Evolutionary conservation across 495 filamentous ascomycete genomes (phyloP).

Genomic region (Articulospora tetracladia): DNA sequence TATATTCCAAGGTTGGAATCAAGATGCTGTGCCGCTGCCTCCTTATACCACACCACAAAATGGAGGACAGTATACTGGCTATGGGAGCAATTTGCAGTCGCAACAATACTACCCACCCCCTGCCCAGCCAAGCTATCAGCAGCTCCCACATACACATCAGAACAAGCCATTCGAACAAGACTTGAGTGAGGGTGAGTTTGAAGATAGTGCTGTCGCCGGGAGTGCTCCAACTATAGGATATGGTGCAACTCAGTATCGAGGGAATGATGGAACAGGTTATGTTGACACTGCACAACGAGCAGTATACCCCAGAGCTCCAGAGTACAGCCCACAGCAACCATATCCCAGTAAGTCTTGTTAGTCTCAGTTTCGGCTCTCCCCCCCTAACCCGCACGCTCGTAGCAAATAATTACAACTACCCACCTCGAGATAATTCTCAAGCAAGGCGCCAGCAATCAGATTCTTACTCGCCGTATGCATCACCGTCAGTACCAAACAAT

Average conservation of each 20-base stretch:
- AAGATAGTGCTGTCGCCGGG: slow-evolving; percentile 23
- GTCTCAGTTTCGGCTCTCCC: background rate
- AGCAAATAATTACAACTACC: slow-evolving; percentile 21
- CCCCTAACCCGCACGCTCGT: slow-evolving; percentile 3
- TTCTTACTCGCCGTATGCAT: slow-evolving; percentile 50
- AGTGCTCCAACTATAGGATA: slow-evolving; percentile 12
- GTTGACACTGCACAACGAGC: slow-evolving; percentile 19
- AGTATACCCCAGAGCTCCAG: slow-evolving; percentile 9
- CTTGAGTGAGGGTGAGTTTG: slow-evolving; percentile 61
- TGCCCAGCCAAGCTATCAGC: slow-evolving; percentile 14
- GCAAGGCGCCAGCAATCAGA: slow-evolving; percentile 33
- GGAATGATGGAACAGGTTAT: slow-evolving; percentile 16
- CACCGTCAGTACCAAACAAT: slow-evolving; percentile 38
- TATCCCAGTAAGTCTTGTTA: slow-evolving; percentile 7
- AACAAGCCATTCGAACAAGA: slow-evolving; percentile 59
- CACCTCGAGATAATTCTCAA: slow-evolving; percentile 26
- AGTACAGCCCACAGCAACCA: slow-evolving; percentile 10
- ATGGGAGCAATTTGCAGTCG: slow-evolving; percentile 8
- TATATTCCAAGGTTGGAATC: slow-evolving; percentile 25
- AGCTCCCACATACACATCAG: slow-evolving; percentile 7
- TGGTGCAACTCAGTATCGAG: slow-evolving; percentile 14
- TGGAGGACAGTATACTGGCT: slow-evolving; percentile 11
- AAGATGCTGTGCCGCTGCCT: slow-evolving; percentile 15
- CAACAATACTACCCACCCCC: slow-evolving; percentile 14
- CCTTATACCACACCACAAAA: slow-evolving; percentile 17